Conservation (phyloP, 2,329 filamentous ascomycete species). For the Graphilbum fragrans region DNA sequence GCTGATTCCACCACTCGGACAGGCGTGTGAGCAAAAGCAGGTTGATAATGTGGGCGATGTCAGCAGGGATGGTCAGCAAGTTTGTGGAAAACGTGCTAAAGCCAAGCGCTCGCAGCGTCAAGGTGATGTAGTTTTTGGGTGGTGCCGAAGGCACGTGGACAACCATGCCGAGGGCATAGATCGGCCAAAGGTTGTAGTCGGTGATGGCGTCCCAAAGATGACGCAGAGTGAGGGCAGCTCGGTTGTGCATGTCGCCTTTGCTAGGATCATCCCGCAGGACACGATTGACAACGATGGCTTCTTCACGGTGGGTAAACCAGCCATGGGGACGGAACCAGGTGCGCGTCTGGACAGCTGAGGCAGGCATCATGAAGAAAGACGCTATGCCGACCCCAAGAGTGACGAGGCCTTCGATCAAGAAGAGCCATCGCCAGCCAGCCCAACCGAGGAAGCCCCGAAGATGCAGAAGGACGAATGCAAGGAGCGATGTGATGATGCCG, state of each 20-base stretch:
- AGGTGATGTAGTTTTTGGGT: conserved; percentile 4
- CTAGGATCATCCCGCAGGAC: conserved; percentile 41
- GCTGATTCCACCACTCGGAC: conserved; percentile 35
- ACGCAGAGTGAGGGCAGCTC: conserved; percentile 35
- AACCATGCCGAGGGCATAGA: conserved; percentile 9
- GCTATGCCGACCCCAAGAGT: conserved; percentile 28
- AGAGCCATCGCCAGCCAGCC: conserved; percentile 30
- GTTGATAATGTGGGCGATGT: conserved; percentile 33
- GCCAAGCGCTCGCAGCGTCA: conserved; percentile 5
- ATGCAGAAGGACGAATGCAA: conserved; percentile 22
- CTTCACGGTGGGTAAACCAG: conserved; percentile 41
- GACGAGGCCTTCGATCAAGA: conserved; percentile 40
- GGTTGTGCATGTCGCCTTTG: conserved; percentile 46
- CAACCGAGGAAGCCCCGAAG: conserved; percentile 18
- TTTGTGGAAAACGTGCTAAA: conserved; percentile 8
- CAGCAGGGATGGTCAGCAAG: conserved; percentile 8
- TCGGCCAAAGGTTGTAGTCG: conserved; percentile 10
- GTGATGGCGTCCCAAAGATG: conserved; percentile 8
- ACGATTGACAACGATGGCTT: conserved; percentile 48
- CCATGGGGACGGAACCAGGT: conserved; percentile 30
- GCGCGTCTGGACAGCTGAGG: conserved; percentile 26
- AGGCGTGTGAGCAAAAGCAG: conserved; percentile 34
- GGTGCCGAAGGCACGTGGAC: conserved; percentile 4
- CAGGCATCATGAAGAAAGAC: conserved; percentile 35
- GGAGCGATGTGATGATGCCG: conserved; percentile 19